These are phyloP conservation scores for Diaporthe sp. DNA, from an alignment of 2,329 filamentous ascomycete genomes.

Conservation along the genomic window DNA sequence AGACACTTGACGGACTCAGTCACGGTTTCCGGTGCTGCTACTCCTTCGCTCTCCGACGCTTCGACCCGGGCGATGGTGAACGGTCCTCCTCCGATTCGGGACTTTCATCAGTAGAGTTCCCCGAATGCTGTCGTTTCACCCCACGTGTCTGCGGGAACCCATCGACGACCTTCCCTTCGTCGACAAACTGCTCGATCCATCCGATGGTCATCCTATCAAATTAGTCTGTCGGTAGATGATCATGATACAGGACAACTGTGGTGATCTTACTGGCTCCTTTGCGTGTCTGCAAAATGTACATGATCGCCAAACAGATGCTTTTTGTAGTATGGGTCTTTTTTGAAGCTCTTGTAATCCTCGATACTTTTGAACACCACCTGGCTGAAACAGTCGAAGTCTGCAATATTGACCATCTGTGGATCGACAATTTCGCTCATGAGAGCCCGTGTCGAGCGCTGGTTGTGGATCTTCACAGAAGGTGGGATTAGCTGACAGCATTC, in stretches of 20 bases:
- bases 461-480: slow-evolving; percentile 57
- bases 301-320: slow-evolving; percentile 60
- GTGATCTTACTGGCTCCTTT: slow-evolving; percentile 51
- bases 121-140: background rate
- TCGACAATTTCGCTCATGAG: slow-evolving; percentile 60
- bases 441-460: slow-evolving; percentile 50
- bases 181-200: slow-evolving; percentile 59
- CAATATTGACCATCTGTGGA: slow-evolving; percentile 62
- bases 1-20: background rate
- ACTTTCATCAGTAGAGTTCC: background rate
- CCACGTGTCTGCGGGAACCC: slow-evolving; percentile 5
- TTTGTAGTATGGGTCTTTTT: slow-evolving; percentile 64
- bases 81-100: background rate
- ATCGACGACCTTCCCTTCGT: slow-evolving; percentile 52
- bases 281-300: slow-evolving; percentile 65
- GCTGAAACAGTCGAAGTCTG: slow-evolving; percentile 65
- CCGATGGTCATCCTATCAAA: slow-evolving; percentile 60
- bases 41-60: slow-evolving; percentile 6
- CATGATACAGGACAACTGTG: slow-evolving; percentile 36
- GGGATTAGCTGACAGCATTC: background rate
- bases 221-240: background rate
- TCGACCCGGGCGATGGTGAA: background rate
- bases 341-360: slow-evolving; percentile 62
- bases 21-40: background rate
- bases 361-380: slow-evolving; percentile 61